Base-by-base conservation (phyloP, 495 filamentous ascomycete species). In the Penicillium riverlandense region DNA sequence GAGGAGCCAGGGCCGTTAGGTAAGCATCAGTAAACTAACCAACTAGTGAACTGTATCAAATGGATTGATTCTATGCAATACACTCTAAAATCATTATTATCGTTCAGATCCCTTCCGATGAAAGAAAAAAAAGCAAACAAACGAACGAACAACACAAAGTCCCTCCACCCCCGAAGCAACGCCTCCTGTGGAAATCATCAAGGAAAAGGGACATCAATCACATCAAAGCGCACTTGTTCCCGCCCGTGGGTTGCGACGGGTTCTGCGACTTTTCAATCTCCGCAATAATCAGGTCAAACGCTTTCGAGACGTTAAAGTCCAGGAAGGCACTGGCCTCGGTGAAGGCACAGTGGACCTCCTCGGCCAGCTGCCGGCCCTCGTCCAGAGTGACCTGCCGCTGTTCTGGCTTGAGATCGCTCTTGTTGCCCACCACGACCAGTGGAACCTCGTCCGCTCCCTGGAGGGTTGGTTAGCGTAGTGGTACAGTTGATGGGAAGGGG, bases 221-320 rank as follows among this genome's bases (percentile, higher is more conserved):
- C 92, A 98, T 97, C 45, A 96, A 56, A 43, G 58, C 48, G 58
- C 92, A 98, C 65, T 89, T 95, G 41, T 78, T 82, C 10, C 80
- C 83, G 29, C 82, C 84, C 8, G 87, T 62, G 0, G 88, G 83
- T 69, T 94, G 85, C 41, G 77, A 80, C 2, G 94, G 92, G 62
- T 95, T 95, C 66, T 96, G 87, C 5, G 80, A 79, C 66, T 95
- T 96, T 70, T 99, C 94, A 45, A 99, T 85, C 71, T 97, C 84
- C 35, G 78, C 86, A 54, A 99, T 90, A 72, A 97, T 85, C 40
- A 94, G 74, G 63, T 97, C 91, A 59, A 99, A 99, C 8, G 91
- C 86, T 62, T 87, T 90, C 48, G 67, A 70, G 22, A 99, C 94
- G 64, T 97, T 96, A 74, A 88, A 86, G 59, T 95, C 86, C 63